Base-by-base conservation (phyloP, 1,284 basidiomycete genomes). In the Melanopsichium pennsylvanicum region DNA sequence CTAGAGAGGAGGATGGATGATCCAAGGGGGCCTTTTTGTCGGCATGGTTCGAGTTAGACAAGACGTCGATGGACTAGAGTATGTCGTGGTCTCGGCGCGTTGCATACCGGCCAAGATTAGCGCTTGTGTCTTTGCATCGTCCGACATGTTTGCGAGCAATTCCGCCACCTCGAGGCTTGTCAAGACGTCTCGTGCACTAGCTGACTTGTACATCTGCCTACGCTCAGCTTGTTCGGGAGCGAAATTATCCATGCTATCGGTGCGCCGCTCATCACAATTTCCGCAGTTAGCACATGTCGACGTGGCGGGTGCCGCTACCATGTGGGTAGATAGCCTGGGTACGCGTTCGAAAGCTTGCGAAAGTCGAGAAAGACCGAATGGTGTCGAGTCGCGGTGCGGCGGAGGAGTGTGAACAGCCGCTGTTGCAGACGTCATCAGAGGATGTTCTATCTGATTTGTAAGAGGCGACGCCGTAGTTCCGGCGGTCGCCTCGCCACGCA, bases 81-180 rank as follows among this genome's bases (percentile, higher is more conserved):
- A 0, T 13, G 18, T 13, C 15, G 16, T 8, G 0, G 40, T 29
- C 4, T 21, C 25, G 8, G 4, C 33, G 7, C 23, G 26, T 23
- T 66, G 48, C 62, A 66, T 66, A 0, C 62, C 62, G 5, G 62
- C 62, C 11, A 66, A 29, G 0, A 41, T 51, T 5, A 66, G 31
- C 2, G 62, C 62, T 1, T 25, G 22, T 0, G 46, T 35, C 25
- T 66, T 66, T 7, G 38, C 55, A 12, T 66, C 55, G 42, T 58
- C 49, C 12, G 62, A 42, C 62, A 66, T 66, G 42, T 50, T 64
- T 5, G 55, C 55, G 1, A 64, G 34, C 36, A 64, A 44, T 13
- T 48, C 55, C 9, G 55, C 61, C 2, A 54, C 46, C 32, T 64
- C 55, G 4, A 54, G 5, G 10, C 36, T 40, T 19, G 41, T 41